Evolutionary conservation across 208 protist genomes (phyloP), one percentile per base, ranked within the genome.

Genomic region (Polymyxa betae): DNA sequence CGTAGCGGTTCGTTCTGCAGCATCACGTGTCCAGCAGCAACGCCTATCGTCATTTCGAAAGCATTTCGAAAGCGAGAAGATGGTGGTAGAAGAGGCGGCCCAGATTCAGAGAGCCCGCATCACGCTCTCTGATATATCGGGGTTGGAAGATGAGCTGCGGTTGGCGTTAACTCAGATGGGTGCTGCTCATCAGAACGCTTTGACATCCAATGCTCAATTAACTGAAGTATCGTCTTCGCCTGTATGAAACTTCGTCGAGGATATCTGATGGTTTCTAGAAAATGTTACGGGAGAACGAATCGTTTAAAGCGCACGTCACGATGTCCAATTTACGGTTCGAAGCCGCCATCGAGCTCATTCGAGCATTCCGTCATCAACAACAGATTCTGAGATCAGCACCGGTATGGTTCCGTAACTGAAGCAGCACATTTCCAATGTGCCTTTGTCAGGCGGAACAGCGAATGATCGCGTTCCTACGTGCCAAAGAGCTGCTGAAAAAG

Each of bases 131-230:
- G 72, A 82, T 43, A 82, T 82, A 20, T 20, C 40, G 12, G n/a
- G 5, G 35, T 43, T 82, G 72, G 72, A 82, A 43, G 72, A 82
- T 82, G 16, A 82, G n/a, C n/a, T 82, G 35, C 72, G 72, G 5
- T 35, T 45, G 12, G 5, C 16, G 16, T 43, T 82, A 35, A 43
- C 72, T 5, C 72, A 82, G 16, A 35, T 82, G 35, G 72, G 72
- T 16, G 35, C 16, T 12, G 72, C 72, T 20, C 72, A 82, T 43
- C 16, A 82, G 12, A 43, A 82, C 72, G 72, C 72, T n/a, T 12
- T 5, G 12, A 43, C 40, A 12, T 35, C n/a, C 35, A 45, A 35
- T n/a, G 72, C n/a, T 5, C 16, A 82, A 20, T 20, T 82, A 16
- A 82, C 72, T n/a, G 35, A 82, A n/a, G 72, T 82, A 35, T 20